phyloP scores from a whole-genome alignment of 805 yeast species.

The Candida morakotiae region DNA sequence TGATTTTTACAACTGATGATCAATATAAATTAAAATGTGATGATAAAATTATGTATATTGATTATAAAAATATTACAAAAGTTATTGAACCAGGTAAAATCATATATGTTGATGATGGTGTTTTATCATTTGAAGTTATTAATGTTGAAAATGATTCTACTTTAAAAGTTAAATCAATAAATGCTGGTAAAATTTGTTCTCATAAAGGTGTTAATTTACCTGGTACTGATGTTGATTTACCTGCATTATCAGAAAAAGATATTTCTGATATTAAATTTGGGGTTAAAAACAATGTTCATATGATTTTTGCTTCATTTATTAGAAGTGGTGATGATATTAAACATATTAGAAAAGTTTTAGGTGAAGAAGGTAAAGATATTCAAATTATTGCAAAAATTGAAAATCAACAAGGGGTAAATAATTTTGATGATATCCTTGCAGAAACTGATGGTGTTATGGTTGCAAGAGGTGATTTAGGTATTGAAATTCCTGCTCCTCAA shows the following conservation, averaged over 20 bases:
- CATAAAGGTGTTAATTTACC: conserved; percentile 99
- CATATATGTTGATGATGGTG: conserved; percentile 97
- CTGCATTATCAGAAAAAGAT: conserved; percentile 97
- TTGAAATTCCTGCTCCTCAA: conserved; percentile 98
- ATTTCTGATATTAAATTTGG: conserved; percentile 89
- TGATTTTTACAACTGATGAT: conserved; percentile 91
- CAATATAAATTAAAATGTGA: conserved; percentile 67
- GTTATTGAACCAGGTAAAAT: conserved; percentile 84
- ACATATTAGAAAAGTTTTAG: conserved; percentile 89
- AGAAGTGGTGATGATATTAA: conserved; percentile 88
- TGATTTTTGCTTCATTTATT: conserved; percentile 98
- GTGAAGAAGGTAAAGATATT: conserved; percentile 94
- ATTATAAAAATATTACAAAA: conserved; percentile 94
- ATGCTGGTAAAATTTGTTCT: conserved; percentile 92
- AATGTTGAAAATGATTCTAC: conserved; percentile 78
- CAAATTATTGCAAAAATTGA: conserved; percentile 97
- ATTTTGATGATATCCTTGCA: conserved; percentile 91
- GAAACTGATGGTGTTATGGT: conserved; percentile 99
- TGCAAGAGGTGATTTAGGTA: conserved; percentile 99
- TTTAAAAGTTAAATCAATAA: conserved; percentile 82
- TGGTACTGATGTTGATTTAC: conserved; percentile 97
- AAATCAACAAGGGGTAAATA: conserved; percentile 99
- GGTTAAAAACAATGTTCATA: conserved; percentile 95
- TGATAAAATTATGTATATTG: conserved; percentile 81
- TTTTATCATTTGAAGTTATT: conserved; percentile 86